These are phyloP conservation scores for Ramaria sp. DNA, from an alignment of 768 basidiomycete species.

Conservation along the genomic window DNA sequence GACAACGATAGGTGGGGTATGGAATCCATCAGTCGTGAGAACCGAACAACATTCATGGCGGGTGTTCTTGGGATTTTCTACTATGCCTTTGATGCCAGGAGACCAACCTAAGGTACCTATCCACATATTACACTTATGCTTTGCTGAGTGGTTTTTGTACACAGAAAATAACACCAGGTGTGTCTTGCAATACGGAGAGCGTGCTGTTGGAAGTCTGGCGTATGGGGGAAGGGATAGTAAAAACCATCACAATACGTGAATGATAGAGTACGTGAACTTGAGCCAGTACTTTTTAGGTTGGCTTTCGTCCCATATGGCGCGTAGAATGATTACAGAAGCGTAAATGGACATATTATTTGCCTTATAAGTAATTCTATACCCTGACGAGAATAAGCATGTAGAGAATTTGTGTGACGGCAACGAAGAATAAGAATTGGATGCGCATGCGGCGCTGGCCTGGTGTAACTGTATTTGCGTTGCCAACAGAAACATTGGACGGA, in stretches of 20 bases:
- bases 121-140: neutral
- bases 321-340: too few species aligned
- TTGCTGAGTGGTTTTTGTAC: neutral
- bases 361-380: slow-evolving; percentile 26
- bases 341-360: too few species aligned
- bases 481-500: slow-evolving; percentile 27
- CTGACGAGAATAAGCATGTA: slow-evolving; percentile 82
- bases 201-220: slow-evolving; percentile 69
- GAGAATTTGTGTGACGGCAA: slow-evolving; percentile 70
- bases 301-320: too few species aligned
- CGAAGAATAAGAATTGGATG: slow-evolving; percentile 81
- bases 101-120: slow-evolving; percentile 13
- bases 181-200: slow-evolving; percentile 53
- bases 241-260: slow-evolving; percentile 25
- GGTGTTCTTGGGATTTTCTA: slow-evolving; percentile 74
- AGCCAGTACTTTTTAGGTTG: too few species aligned
- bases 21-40: slow-evolving; percentile 63
- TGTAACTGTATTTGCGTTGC: slow-evolving; percentile 50
- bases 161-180: slow-evolving; percentile 43
- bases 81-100: slow-evolving; percentile 33
- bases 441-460: slow-evolving; percentile 73
- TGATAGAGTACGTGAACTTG: too few species aligned
- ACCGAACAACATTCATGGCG: slow-evolving; percentile 52
- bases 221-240: slow-evolving; percentile 59
- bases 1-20: slow-evolving; percentile 66